phyloP scores from a whole-genome alignment of 2,329 filamentous ascomycete genomes.

The Scytalidium sp. region DNA sequence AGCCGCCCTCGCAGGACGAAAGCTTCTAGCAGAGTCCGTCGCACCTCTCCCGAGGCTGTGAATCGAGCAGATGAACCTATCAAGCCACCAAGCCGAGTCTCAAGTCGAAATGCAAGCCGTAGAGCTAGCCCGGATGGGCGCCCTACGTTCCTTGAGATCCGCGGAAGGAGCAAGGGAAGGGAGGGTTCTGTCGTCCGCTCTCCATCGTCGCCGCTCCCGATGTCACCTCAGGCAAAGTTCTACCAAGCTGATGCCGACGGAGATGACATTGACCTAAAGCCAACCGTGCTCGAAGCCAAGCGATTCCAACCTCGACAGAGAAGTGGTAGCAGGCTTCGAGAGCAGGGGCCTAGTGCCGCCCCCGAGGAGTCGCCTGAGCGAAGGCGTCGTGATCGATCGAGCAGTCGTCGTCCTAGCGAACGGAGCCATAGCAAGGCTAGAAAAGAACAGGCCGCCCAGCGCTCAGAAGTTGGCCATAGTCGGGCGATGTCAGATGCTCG shows the following conservation, averaged over 20 bases:
- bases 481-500: constrained; percentile 43
- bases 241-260: constrained; percentile 54
- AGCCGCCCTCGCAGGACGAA: constrained; percentile 29
- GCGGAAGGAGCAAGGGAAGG: constrained; percentile 63
- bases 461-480: constrained; percentile 18
- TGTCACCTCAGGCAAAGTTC: constrained; percentile 57
- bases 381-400: constrained; percentile 27
- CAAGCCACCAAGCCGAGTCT: constrained; percentile 26
- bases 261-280: constrained; percentile 61
- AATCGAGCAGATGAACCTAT: constrained; percentile 9
- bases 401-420: constrained; percentile 23
- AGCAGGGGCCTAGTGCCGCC: constrained; percentile 26
- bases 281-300: constrained; percentile 51
- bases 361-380: constrained; percentile 26
- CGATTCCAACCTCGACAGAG: constrained; percentile 54
- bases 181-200: constrained; percentile 61
- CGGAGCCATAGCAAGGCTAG: constrained; percentile 18
- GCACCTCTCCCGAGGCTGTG: constrained; percentile 22
- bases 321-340: constrained; percentile 42
- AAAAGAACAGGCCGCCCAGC: constrained; percentile 18
- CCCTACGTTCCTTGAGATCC: constrained; percentile 39
- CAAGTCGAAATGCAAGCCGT: constrained; percentile 37
- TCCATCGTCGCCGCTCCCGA: constrained; percentile 77
- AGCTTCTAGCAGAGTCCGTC: constrained; percentile 27
- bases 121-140: constrained; percentile 33